Base-by-base conservation (phyloP, 2,329 filamentous ascomycete species). In the Fusarium sp. region DNA sequence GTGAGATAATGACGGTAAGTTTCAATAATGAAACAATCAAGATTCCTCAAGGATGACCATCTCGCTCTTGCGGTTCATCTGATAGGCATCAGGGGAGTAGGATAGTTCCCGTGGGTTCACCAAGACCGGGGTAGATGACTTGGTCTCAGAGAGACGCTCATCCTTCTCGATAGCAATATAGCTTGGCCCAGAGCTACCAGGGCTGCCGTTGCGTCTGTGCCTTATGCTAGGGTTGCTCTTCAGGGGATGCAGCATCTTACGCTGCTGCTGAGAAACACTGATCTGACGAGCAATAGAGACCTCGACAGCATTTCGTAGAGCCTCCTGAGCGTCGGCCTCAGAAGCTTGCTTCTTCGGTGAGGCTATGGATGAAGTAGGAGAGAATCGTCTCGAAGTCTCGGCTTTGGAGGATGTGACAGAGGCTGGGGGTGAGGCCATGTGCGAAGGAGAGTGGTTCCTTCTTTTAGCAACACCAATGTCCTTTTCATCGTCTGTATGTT, bases 241-340 rank as follows among this genome's bases (percentile, higher is more conserved):
- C 41, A 89, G 78, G 14, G 88, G 87, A n/a, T 85, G 83, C 20
- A 91, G 79, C 67, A 91, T 79, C 74, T 86, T 84, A 20, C 87
- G 83, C 77, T 91, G 90, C 77, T 89, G 84, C 14, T 86, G 81
- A 14, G 88, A 90, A 27, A 92, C 82, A 69, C 87, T 90, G 70
- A 92, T 91, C 76, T 92, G 89, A 3, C 90, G 83, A 1, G 90
- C 90, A 70, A 92, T 91, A 3, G 89, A 91, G 47, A 90, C 83
- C 77, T 91, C 87, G 6, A 90, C 88, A 3, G 89, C 87, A 45
- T 84, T 84, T 67, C 85, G 84, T 16, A 87, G 77, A 9, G 80
- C 82, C 24, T 74, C 71, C 4, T 72, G 70, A 10, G 73, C 65
- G 22, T 75, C 62, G 10, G 57, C 18, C 18, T 67, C 74, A 69